Evolutionary conservation across 208 protist species (phyloP), one percentile per base, ranked within the genome.

Genomic region (Polymyxa betae): DNA sequence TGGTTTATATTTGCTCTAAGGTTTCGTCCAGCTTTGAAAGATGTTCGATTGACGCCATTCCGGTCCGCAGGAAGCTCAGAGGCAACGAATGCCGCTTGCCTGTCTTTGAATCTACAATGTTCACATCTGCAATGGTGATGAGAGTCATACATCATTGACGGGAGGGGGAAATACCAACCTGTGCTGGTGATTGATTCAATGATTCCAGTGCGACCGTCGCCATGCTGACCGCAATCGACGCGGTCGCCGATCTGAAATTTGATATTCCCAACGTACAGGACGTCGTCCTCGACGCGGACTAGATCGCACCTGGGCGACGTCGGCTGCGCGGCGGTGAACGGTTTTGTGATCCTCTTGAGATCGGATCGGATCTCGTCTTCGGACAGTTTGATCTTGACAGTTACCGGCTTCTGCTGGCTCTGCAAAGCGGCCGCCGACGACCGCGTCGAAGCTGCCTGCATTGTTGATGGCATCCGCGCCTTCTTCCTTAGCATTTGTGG

Each of bases 41-140:
- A 60, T 82, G 72, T n/a, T 45, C 35, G 72, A 82, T 82, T 43
- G 72, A 82, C 16, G 72, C 72, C 5, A 82, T 5, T n/a, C 72
- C 72, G 5, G 40, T 40, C 12, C 72, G 72, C 5, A 82, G 72
- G 72, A 45, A 82, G 35, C 16, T n/a, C n/a, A 82, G n/a, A 5
- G 35, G 5, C 35, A 82, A n/a, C n/a, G 12, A 43, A 40, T 35
- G 72, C 72, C n/a, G n/a, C n/a, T n/a, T 66, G 12, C 72, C 5
- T 82, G 16, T 82, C 35, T 35, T 5, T 43, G 72, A 45, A 20
- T n/a, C 5, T 82, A 5, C 5, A 45, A 20, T 45, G 16, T 38
- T 82, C n/a, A n/a, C 40, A 43, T 40, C n/a, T 82, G 16, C 35
- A 35, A 38, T 20, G 5, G 72, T 20, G n/a, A 12, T 20, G 5